These are phyloP conservation scores for Phyllosticta citribraziliensis DNA, from an alignment of 2,329 filamentous ascomycete genomes.

Conservation along the genomic window DNA sequence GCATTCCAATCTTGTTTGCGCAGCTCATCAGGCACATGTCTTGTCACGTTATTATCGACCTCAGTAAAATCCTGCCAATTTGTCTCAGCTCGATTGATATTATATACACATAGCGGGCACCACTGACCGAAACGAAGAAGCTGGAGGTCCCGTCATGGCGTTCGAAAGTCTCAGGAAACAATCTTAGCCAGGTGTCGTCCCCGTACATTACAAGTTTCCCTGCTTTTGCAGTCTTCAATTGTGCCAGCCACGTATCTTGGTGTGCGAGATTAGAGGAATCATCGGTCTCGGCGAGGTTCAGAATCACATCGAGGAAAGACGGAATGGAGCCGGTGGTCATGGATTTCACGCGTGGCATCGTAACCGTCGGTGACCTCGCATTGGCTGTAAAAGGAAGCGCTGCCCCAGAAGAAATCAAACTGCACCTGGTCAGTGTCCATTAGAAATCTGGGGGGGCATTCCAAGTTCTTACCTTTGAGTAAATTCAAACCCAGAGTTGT, in stretches of 20 bases:
- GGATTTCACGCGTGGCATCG: constrained; percentile 95
- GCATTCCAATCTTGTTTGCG: constrained; percentile 74
- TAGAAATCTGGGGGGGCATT: background rate
- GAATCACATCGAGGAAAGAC: constrained; percentile 90
- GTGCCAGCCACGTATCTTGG: constrained; percentile 93
- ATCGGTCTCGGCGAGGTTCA: constrained; percentile 93
- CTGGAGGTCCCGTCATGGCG: constrained; percentile 88
- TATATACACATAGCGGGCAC: constrained; percentile 20
- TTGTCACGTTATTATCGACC: constrained; percentile 94
- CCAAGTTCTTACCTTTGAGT: constrained; percentile 62
- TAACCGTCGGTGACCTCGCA: constrained; percentile 93
- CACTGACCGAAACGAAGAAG: constrained; percentile 89
- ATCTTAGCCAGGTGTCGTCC: constrained; percentile 95
- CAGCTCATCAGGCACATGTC: constrained; percentile 73
- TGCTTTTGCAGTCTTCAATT: constrained; percentile 57
- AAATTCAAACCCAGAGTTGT: constrained; percentile 71
- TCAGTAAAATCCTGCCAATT: constrained; percentile 77
- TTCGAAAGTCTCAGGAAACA: constrained; percentile 83
- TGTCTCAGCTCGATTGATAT: constrained; percentile 19
- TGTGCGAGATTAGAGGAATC: constrained; percentile 75
- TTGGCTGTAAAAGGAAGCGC: constrained; percentile 92
- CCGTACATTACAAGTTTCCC: constrained; percentile 90
- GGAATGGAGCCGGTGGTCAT: constrained; percentile 97
- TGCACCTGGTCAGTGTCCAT: constrained; percentile 29
- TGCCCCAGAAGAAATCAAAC: constrained; percentile 70